phyloP scores from a whole-genome alignment of 495 filamentous ascomycete species.

The Podospora pseudoanserina region DNA sequence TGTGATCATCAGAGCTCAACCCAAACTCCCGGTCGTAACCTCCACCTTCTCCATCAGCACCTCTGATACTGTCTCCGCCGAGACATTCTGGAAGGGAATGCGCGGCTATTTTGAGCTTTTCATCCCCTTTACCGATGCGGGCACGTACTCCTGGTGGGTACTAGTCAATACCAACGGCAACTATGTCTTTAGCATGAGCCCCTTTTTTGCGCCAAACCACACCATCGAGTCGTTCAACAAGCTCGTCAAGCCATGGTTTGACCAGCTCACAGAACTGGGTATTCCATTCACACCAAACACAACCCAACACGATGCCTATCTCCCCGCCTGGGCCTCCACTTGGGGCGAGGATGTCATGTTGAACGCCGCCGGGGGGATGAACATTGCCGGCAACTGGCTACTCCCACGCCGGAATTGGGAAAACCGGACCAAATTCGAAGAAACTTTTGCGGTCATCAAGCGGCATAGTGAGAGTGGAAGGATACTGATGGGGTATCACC shows the following conservation, averaged over 20 bases:
- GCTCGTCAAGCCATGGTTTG: slow-evolving; percentile 14
- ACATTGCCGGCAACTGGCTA: slow-evolving; percentile 12
- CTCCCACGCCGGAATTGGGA: slow-evolving; percentile 16
- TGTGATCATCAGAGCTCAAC: slow-evolving; percentile 44
- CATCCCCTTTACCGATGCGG: slow-evolving; percentile 3
- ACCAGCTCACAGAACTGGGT: slow-evolving; percentile 7
- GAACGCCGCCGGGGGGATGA: slow-evolving; percentile 10
- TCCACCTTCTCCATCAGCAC: slow-evolving; percentile 38
- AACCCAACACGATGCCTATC: slow-evolving; percentile 2
- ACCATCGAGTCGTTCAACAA: slow-evolving; percentile 15
- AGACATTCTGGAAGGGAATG: slow-evolving; percentile 50
- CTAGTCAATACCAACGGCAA: neutral
- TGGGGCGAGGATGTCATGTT: slow-evolving; percentile 9
- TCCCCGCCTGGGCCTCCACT: slow-evolving; percentile 8
- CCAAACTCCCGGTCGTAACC: slow-evolving; percentile 33
- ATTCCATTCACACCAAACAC: slow-evolving; percentile 9
- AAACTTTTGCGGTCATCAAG: slow-evolving; percentile 9
- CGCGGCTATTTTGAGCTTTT: slow-evolving; percentile 35
- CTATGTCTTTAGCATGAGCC: slow-evolving; percentile 1
- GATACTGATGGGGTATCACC: slow-evolving; percentile 12
- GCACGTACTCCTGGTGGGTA: slow-evolving; percentile 4
- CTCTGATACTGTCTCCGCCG: slow-evolving; percentile 33
- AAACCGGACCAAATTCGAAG: slow-evolving; percentile 9
- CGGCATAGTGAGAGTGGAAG: slow-evolving; percentile 2
- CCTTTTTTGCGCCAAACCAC: slow-evolving; percentile 18